These are phyloP conservation scores for Sporothrix brasiliensis DNA, from an alignment of 2,329 filamentous ascomycete genomes.

Conservation along the genomic window DNA sequence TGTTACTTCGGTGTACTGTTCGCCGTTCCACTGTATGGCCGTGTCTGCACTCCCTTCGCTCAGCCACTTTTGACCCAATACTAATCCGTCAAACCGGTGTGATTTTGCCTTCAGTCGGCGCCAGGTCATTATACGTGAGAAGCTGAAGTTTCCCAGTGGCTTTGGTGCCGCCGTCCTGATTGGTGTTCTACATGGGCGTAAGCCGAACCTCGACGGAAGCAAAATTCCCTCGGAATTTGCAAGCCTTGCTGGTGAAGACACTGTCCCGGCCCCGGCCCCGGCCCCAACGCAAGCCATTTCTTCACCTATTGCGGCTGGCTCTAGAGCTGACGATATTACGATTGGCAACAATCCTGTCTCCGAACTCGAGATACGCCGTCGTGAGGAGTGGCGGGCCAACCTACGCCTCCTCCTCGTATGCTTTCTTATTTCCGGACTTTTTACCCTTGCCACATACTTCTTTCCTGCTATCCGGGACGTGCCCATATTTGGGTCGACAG, in stretches of 20 bases:
- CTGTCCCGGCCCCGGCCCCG: background rate
- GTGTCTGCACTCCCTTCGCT: background rate
- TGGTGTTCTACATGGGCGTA: conserved; percentile 74
- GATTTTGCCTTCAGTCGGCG: conserved; percentile 56
- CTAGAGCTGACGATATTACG: background rate
- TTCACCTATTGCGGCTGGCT: no score
- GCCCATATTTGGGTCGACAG: conserved; percentile 77
- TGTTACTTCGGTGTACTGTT: conserved; percentile 98
- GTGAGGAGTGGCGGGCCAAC: conserved; percentile 50
- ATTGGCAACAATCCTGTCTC: conserved; percentile 34
- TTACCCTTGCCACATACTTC: conserved; percentile 88
- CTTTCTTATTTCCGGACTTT: conserved; percentile 62
- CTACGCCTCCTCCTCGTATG: conserved; percentile 59
- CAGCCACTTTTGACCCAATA: background rate
- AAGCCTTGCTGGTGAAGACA: conserved; percentile 37
- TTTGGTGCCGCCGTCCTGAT: conserved; percentile 96
- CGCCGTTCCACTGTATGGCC: conserved; percentile 73
- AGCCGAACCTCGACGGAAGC: conserved; percentile 23
- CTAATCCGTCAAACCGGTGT: background rate
- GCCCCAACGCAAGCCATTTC: background rate
- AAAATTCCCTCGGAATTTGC: conserved; percentile 39
- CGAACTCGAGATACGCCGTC: conserved; percentile 41
- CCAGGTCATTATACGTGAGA: conserved; percentile 91
- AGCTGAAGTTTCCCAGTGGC: conserved; percentile 90
- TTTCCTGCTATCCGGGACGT: conserved; percentile 80